Evolutionary conservation across 108 stramenopile genomes (phyloP).

Genomic region (Cyclostephanos invisitatus): DNA sequence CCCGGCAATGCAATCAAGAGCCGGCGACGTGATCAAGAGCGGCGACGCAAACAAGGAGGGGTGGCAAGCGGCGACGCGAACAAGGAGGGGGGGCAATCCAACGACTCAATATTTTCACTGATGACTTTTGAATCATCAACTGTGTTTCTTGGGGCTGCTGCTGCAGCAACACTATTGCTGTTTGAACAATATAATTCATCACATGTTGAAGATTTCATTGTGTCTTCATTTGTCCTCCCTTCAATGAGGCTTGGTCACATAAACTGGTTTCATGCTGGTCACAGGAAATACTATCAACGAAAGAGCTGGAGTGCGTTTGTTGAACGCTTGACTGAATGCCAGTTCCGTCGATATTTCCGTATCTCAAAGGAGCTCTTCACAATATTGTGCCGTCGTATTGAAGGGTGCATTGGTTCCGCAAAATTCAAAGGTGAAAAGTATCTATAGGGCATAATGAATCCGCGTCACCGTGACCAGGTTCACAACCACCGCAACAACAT

Average conservation of each 20-base stretch:
- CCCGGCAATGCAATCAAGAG: too few species aligned
- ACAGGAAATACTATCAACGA: background rate
- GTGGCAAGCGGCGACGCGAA: too few species aligned
- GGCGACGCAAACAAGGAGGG: too few species aligned
- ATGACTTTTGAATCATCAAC: too few species aligned
- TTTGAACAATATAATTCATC: too few species aligned
- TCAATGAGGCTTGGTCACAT: background rate
- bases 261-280: background rate
- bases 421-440: background rate
- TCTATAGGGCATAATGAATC: background rate
- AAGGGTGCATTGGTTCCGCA: background rate
- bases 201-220: too few species aligned
- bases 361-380: background rate
- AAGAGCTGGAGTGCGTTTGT: background rate
- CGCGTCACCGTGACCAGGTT: background rate
- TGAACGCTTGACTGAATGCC: background rate
- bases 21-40: too few species aligned
- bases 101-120: too few species aligned
- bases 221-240: background rate
- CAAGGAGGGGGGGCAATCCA: too few species aligned
- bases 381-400: background rate
- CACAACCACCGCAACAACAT: background rate
- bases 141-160: too few species aligned
- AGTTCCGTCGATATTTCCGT: background rate
- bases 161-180: too few species aligned